Evolutionary conservation across 1,284 basidiomycete species (phyloP).

Genomic region (Apiotrichum montevideense): DNA sequence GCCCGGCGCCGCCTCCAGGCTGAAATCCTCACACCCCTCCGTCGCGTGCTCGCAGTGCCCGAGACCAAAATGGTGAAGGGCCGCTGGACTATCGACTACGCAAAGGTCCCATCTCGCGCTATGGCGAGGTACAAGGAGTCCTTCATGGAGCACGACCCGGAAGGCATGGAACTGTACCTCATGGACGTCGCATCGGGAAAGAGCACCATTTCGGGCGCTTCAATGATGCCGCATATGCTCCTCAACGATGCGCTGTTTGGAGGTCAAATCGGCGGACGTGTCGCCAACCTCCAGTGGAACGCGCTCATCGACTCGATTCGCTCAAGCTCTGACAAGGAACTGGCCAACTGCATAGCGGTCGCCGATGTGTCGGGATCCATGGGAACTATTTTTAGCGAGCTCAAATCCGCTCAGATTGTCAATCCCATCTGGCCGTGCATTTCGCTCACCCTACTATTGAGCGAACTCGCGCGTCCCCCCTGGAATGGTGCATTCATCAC

Average conservation of each 20-base stretch:
- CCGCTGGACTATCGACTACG: slow-evolving; percentile 52
- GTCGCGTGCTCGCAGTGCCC: slow-evolving; percentile 50
- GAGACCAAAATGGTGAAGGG: slow-evolving; percentile 56
- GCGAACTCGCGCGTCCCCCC: slow-evolving; percentile 57
- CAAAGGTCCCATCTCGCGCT: slow-evolving; percentile 55
- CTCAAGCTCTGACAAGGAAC: slow-evolving; percentile 49
- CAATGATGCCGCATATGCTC: slow-evolving; percentile 29
- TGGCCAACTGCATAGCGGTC: slow-evolving; percentile 61
- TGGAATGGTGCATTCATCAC: slow-evolving; percentile 63
- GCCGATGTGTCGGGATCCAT: slow-evolving; percentile 70
- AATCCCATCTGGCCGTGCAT: slow-evolving; percentile 58
- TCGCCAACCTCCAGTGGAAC: slow-evolving; percentile 62
- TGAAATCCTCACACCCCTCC: slow-evolving; percentile 52
- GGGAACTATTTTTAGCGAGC: slow-evolving; percentile 42
- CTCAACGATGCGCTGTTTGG: slow-evolving; percentile 15
- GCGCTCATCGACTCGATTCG: slow-evolving; percentile 54
- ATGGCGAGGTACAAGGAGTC: slow-evolving; percentile 55
- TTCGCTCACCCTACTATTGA: slow-evolving; percentile 60
- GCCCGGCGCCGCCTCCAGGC: slow-evolving; percentile 41
- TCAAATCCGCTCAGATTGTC: slow-evolving; percentile 8
- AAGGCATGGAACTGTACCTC: slow-evolving; percentile 57
- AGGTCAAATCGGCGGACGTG: slow-evolving; percentile 23
- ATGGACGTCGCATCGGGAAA: slow-evolving; percentile 53
- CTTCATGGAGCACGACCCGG: slow-evolving; percentile 57
- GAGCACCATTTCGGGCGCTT: slow-evolving; percentile 22